Evolutionary conservation across 1,139 yeast species (phyloP).

Genomic region (Lodderomyces orthopsilosis): DNA sequence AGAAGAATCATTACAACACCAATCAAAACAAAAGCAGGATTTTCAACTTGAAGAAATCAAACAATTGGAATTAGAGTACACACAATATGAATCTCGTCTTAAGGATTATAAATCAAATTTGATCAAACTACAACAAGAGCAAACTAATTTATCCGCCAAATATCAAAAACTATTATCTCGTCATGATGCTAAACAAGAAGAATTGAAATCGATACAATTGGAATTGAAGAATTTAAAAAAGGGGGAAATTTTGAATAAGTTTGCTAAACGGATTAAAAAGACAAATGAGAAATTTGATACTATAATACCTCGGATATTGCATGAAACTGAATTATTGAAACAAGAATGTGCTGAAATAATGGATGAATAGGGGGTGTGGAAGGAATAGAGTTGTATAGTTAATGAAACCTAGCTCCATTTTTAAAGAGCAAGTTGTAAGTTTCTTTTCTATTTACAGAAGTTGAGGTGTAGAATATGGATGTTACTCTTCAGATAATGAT

Average conservation of each 20-base stretch:
- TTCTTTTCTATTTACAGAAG: slow-evolving; percentile 1
- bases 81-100: slow-evolving; percentile 26
- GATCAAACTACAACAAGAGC: slow-evolving; percentile 24
- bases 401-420: neutral
- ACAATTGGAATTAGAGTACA: slow-evolving; percentile 23
- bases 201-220: slow-evolving; percentile 22
- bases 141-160: slow-evolving; percentile 20
- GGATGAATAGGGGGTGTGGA: neutral
- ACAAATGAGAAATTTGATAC: slow-evolving; percentile 39
- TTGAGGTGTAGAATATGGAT: too few relatives aligned
- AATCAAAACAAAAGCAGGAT: slow-evolving; percentile 21
- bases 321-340: slow-evolving; percentile 17
- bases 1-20: slow-evolving; percentile 18
- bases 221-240: slow-evolving; percentile 33
- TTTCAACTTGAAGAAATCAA: slow-evolving; percentile 21
- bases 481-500: slow-evolving; percentile 20
- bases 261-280: slow-evolving; percentile 28
- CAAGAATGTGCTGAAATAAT: slow-evolving; percentile 13
- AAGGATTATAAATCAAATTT: slow-evolving; percentile 22
- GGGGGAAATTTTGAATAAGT: slow-evolving; percentile 24
- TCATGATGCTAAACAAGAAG: slow-evolving; percentile 24
- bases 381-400: neutral
- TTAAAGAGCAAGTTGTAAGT: too few relatives aligned
- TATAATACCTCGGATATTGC: slow-evolving; percentile 34
- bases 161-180: slow-evolving; percentile 28